phyloP scores from a whole-genome alignment of 2,329 filamentous ascomycete species.

The Chaetomium strumarium region DNA sequence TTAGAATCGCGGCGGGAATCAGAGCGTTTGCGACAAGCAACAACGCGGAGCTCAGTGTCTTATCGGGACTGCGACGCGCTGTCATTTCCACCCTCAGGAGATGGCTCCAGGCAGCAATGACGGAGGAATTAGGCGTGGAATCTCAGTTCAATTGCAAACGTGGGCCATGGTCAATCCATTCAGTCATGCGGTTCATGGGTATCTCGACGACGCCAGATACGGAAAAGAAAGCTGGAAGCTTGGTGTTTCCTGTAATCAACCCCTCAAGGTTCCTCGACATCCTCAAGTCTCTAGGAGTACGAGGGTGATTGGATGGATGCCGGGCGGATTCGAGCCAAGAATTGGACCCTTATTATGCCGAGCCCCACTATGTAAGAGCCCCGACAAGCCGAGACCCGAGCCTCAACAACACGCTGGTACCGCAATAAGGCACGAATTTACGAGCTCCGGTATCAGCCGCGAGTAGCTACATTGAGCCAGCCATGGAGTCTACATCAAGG shows the following conservation, averaged over 20 bases:
- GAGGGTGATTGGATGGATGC: background rate
- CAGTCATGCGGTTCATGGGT: background rate
- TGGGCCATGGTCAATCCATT: background rate
- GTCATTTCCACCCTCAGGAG: slow-evolving; percentile 22
- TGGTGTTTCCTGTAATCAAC: background rate
- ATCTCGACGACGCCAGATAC: background rate
- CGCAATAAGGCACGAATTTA: background rate
- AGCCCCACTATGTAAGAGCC: background rate
- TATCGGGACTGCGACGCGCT: slow-evolving; percentile 25
- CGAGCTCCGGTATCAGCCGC: background rate
- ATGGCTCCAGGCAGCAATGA: background rate
- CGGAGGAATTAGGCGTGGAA: background rate
- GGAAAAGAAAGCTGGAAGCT: background rate
- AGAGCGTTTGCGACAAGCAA: slow-evolving; percentile 68
- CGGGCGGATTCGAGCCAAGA: background rate
- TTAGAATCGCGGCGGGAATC: slow-evolving; percentile 65
- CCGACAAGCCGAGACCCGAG: background rate
- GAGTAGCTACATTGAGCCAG: background rate
- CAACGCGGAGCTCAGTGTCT: slow-evolving; percentile 30
- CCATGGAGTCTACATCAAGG: no score
- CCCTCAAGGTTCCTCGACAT: background rate
- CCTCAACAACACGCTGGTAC: background rate
- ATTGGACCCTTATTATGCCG: background rate
- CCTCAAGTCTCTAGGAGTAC: background rate
- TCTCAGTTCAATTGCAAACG: slow-evolving; percentile 1